phyloP scores from a whole-genome alignment of 2,329 filamentous ascomycete species.

The Waltergamsia citrina region DNA sequence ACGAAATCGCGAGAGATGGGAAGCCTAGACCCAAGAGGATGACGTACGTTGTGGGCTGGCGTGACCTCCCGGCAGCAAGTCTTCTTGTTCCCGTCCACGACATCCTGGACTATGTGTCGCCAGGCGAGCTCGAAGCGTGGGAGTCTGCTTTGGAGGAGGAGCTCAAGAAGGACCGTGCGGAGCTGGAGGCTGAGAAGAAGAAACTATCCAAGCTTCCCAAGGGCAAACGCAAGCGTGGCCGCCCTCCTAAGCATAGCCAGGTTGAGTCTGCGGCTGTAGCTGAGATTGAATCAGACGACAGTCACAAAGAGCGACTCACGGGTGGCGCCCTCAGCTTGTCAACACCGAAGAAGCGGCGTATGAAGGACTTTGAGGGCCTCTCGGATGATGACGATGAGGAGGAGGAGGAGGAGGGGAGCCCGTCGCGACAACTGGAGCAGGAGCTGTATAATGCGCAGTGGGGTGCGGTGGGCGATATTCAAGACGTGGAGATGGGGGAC shows the following conservation, averaged over 20 bases:
- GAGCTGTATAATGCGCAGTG: slow-evolving; percentile 10
- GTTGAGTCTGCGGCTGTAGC: slow-evolving; percentile 20
- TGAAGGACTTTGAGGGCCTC: slow-evolving; percentile 17
- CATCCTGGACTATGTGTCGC: slow-evolving; percentile 50
- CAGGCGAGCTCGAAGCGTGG: slow-evolving; percentile 45
- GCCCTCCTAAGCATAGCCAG: slow-evolving; percentile 17
- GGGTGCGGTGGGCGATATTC: too few relatives aligned
- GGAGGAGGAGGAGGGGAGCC: slow-evolving; percentile 13
- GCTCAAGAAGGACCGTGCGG: slow-evolving; percentile 26
- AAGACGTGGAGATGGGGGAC: too few relatives aligned
- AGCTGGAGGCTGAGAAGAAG: slow-evolving; percentile 3
- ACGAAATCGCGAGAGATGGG: slow-evolving; percentile 18
- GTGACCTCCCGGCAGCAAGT: slow-evolving; percentile 38
- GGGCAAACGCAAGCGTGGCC: slow-evolving; percentile 12
- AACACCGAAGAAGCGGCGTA: slow-evolving; percentile 21
- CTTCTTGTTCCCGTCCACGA: slow-evolving; percentile 34
- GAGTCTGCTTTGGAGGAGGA: slow-evolving; percentile 36
- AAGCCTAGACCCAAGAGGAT: slow-evolving; percentile 30
- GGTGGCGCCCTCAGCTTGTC: slow-evolving; percentile 22
- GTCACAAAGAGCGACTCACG: slow-evolving; percentile 13
- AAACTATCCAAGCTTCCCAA: not conserved
- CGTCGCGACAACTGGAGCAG: slow-evolving; percentile 15
- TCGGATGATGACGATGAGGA: slow-evolving; percentile 17
- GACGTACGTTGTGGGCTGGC: slow-evolving; percentile 46
- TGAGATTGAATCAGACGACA: slow-evolving; percentile 11